phyloP scores from a whole-genome alignment of 2,329 filamentous ascomycete species.

The Cladosporium sp. region DNA sequence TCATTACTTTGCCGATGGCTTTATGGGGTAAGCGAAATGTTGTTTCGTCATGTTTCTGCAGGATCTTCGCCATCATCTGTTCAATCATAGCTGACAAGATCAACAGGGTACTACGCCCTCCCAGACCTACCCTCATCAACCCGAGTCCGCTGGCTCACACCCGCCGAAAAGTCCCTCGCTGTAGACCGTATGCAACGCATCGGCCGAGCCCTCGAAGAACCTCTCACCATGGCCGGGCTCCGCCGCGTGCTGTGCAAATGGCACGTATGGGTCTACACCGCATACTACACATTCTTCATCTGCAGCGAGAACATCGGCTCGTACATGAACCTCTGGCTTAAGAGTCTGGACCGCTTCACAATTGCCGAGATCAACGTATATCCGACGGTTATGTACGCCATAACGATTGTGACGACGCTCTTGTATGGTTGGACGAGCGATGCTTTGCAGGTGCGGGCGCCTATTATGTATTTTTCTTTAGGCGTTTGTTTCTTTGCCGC shows the following conservation, averaged over 20 bases:
- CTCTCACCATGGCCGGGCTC: not conserved
- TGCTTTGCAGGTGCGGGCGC: too few species aligned
- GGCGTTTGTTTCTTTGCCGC: too few species aligned
- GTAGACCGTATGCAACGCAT: slow-evolving; percentile 1
- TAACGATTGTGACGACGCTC: not conserved
- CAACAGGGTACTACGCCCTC: not conserved
- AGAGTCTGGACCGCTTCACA: not conserved
- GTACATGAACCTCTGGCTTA: slow-evolving; percentile 1
- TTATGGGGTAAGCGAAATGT: not conserved
- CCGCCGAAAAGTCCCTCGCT: not conserved
- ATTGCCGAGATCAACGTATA: not conserved
- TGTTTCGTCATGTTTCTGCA: too few species aligned
- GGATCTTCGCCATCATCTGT: not conserved
- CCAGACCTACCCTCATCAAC: not conserved
- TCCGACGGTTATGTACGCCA: not conserved
- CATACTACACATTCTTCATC: slow-evolving; percentile 5
- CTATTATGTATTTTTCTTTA: too few species aligned
- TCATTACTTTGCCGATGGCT: slow-evolving; percentile 37
- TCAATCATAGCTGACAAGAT: not conserved
- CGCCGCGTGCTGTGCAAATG: not conserved
- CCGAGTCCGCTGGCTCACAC: not conserved
- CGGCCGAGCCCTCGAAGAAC: not conserved
- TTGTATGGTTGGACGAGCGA: not conserved
- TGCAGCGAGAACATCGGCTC: not conserved
- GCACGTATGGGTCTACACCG: slow-evolving; percentile 2